phyloP scores from a whole-genome alignment of 2,329 filamentous ascomycete genomes.

The Fusarium sp. region DNA sequence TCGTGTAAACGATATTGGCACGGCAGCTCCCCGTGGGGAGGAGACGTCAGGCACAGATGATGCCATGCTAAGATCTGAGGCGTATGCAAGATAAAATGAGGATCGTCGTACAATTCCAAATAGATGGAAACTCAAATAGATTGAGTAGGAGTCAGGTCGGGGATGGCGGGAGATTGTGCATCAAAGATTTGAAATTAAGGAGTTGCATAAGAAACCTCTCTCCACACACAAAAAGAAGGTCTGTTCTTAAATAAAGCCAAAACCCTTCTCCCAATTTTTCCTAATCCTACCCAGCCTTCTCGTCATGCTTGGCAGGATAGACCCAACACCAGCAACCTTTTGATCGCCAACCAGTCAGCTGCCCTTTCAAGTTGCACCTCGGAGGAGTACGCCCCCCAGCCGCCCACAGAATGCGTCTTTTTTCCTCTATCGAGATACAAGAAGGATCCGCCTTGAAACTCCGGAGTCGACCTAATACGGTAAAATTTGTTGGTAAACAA shows the following conservation, averaged over 20 bases:
- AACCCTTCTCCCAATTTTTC: neutral
- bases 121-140: constrained; percentile 22
- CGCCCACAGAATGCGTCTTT: constrained; percentile 24
- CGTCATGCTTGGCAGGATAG: constrained; percentile 29
- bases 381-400: neutral
- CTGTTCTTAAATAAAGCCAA: constrained; percentile 27
- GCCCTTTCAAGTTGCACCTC: constrained; percentile 14
- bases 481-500: neutral
- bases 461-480: neutral
- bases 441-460: neutral
- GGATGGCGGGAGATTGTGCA: neutral
- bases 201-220: constrained; percentile 13
- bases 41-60: neutral
- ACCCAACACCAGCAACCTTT: constrained; percentile 1
- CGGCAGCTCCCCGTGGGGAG: constrained; percentile 2
- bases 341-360: constrained; percentile 20
- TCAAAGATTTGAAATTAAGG: constrained; percentile 30
- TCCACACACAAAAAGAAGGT: constrained; percentile 23
- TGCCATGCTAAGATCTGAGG: constrained; percentile 23
- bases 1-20: constrained; percentile 36
- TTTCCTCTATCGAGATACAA: constrained; percentile 18
- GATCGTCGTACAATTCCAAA: constrained; percentile 25
- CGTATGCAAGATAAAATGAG: constrained; percentile 15
- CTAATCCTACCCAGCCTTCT: constrained; percentile 19
- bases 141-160: neutral